Conservation (phyloP, 495 filamentous ascomycete genomes). For the Haplographium delicatum region DNA sequence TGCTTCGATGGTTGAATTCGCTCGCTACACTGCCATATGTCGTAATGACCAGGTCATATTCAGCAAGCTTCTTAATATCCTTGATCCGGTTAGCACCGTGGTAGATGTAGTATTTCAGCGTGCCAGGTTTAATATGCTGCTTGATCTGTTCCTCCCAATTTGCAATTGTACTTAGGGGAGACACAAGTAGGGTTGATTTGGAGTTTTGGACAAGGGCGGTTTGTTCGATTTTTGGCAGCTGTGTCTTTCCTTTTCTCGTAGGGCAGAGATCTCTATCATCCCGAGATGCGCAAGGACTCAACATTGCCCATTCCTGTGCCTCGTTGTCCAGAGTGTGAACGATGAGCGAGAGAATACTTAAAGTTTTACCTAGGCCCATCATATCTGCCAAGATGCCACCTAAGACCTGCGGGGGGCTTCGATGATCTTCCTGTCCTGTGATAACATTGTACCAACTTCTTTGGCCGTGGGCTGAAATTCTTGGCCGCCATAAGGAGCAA, state of each 20-base stretch:
- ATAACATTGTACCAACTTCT: slow-evolving; percentile 74
- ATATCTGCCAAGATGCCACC: slow-evolving; percentile 95
- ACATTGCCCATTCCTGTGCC: slow-evolving; percentile 50
- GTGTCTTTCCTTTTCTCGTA: slow-evolving; percentile 17
- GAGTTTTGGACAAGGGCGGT: slow-evolving; percentile 56
- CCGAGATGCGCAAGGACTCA: slow-evolving; percentile 23
- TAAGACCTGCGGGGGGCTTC: slow-evolving; percentile 63
- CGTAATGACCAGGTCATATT: slow-evolving; percentile 81
- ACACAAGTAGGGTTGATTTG: slow-evolving; percentile 82
- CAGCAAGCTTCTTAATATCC: slow-evolving; percentile 59
- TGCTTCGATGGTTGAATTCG: slow-evolving; percentile 59
- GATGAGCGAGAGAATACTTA: slow-evolving; percentile 79
- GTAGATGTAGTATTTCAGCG: slow-evolving; percentile 68
- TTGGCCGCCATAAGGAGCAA: slow-evolving; percentile 70
- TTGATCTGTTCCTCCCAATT: slow-evolving; percentile 93
- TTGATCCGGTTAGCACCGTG: slow-evolving; percentile 72
- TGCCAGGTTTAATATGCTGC: slow-evolving; percentile 60
- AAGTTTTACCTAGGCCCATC: slow-evolving; percentile 96
- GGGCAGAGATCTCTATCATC: slow-evolving; percentile 27
- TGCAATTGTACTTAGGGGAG: slow-evolving; percentile 78
- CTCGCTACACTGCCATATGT: slow-evolving; percentile 85
- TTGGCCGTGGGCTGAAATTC: slow-evolving; percentile 43
- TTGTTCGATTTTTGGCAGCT: slow-evolving; percentile 19
- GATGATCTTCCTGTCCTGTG: slow-evolving; percentile 57
- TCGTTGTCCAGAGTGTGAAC: slow-evolving; percentile 51